Percentiles rank a stretch among this genome's conserved stretches.
Conservation (phyloP, 768 basidiomycete species). For the Lyophyllum decastes region DNA sequence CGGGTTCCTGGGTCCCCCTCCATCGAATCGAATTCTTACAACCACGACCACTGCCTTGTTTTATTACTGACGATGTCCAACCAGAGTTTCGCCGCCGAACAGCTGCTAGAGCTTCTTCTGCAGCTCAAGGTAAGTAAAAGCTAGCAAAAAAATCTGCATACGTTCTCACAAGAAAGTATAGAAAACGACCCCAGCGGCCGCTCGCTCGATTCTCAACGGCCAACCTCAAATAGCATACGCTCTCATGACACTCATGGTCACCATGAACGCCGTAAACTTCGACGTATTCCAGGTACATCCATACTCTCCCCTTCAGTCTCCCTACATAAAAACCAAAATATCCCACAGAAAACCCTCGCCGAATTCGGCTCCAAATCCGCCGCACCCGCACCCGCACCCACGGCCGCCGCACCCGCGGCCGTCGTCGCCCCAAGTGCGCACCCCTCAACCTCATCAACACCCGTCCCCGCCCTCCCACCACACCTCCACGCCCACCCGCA, state of each 20-base stretch:
- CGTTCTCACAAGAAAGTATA: conserved; percentile 25
- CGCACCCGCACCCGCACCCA: conserved; percentile 21
- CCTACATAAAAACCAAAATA: too few species aligned
- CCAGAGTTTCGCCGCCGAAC: conserved; percentile 58
- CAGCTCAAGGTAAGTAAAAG: conserved; percentile 58
- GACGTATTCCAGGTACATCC: conserved; percentile 70
- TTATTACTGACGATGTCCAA: conserved; percentile 55
- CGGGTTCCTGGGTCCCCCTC: too few species aligned
- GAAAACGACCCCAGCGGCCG: conserved; percentile 77
- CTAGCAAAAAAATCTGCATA: background rate
- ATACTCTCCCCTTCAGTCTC: background rate
- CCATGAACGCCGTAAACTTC: conserved; percentile 71
- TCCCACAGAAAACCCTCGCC: conserved; percentile 60
- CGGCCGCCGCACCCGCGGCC: conserved; percentile 26
- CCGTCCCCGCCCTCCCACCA: conserved; percentile 47
- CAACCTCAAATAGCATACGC: conserved; percentile 81
- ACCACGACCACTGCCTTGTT: too few species aligned
- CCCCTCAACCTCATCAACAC: conserved; percentile 31
- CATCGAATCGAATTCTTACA: background rate
- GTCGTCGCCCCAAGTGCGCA: conserved; percentile 22
- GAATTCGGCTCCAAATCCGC: conserved; percentile 38
- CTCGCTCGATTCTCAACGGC: conserved; percentile 64
- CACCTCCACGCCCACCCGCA: conserved; percentile 25
- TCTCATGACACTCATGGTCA: conserved; percentile 76
- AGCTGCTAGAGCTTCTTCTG: conserved; percentile 73